phyloP scores from a whole-genome alignment of 495 filamentous ascomycete genomes.

The Neurospora sp. region DNA sequence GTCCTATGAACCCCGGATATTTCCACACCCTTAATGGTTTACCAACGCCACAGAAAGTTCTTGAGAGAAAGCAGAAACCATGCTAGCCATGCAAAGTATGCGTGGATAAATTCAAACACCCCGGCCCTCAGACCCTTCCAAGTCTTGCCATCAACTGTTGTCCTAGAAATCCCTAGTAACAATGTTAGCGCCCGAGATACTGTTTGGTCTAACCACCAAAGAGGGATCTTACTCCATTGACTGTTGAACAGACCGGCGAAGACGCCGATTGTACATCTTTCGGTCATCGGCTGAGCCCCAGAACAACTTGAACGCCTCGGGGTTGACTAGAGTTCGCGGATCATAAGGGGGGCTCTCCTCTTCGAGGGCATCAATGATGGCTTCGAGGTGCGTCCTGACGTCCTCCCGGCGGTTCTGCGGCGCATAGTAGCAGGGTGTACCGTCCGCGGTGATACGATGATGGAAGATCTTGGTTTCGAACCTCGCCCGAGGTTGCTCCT shows the following conservation, averaged over 20 bases:
- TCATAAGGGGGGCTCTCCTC: constrained; percentile 84
- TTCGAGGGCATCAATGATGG: constrained; percentile 73
- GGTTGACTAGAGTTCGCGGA: constrained; percentile 78
- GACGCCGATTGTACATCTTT: constrained; percentile 70
- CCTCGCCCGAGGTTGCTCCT: constrained; percentile 79
- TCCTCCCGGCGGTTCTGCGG: constrained; percentile 55
- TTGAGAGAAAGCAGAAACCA: neutral
- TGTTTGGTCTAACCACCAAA: neutral
- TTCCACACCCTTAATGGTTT: neutral
- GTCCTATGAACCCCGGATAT: neutral
- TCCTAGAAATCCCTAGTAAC: neutral
- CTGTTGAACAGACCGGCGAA: constrained; percentile 53
- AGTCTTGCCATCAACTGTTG: neutral
- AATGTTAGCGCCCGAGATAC: neutral
- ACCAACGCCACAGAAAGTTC: neutral
- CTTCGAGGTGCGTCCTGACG: constrained; percentile 72
- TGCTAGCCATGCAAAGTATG: constrained; percentile 3
- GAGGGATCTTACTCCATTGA: constrained; percentile 37
- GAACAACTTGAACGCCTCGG: constrained; percentile 74
- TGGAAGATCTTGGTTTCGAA: constrained; percentile 80
- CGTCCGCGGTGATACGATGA: constrained; percentile 69
- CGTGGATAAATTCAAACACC: neutral
- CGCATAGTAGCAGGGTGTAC: constrained; percentile 76
- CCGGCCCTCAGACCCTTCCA: neutral
- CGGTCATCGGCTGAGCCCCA: constrained; percentile 76